These are phyloP conservation scores for Escovopsis weberi DNA, from an alignment of 2,329 filamentous ascomycete species.

Conservation along the genomic window DNA sequence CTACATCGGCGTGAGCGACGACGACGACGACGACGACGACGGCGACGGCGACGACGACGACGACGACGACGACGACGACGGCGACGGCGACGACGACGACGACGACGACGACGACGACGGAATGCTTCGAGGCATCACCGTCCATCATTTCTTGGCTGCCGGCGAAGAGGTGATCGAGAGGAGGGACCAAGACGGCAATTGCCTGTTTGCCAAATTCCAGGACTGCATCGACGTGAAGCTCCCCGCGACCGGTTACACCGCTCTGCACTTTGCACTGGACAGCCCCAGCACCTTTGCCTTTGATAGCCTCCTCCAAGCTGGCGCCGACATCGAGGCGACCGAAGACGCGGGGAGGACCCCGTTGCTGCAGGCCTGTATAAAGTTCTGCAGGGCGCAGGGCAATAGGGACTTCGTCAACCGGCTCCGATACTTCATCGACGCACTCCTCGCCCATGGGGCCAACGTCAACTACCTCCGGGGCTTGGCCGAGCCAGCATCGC, in stretches of 20 bases:
- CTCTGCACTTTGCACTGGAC: not conserved
- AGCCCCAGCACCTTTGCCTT: not conserved
- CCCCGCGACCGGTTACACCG: not conserved
- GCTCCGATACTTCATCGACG: not conserved
- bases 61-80: not conserved
- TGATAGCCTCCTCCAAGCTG: not conserved
- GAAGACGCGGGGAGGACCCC: not conserved
- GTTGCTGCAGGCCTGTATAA: not conserved
- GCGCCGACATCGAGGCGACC: conserved; percentile 1
- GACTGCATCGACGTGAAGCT: not conserved
- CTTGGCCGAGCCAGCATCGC: not conserved
- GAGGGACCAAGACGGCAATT: not conserved
- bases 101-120: too few relatives aligned
- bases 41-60: too few relatives aligned
- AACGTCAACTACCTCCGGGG: not conserved
- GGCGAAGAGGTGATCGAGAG: not conserved
- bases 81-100: not conserved
- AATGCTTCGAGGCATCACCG: not conserved
- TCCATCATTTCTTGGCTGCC: conserved; percentile 5
- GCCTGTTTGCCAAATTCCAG: not conserved
- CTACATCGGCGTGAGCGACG: too few relatives aligned
- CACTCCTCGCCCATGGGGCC: not conserved
- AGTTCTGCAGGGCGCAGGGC: not conserved
- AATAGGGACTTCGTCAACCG: not conserved
- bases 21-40: not conserved